A percentile compares a stretch with the other conserved stretches of the same genome.
Evolutionary conservation across 23 red algal species (phyloP).

Genomic region (Gracilariopsis chorda): DNA sequence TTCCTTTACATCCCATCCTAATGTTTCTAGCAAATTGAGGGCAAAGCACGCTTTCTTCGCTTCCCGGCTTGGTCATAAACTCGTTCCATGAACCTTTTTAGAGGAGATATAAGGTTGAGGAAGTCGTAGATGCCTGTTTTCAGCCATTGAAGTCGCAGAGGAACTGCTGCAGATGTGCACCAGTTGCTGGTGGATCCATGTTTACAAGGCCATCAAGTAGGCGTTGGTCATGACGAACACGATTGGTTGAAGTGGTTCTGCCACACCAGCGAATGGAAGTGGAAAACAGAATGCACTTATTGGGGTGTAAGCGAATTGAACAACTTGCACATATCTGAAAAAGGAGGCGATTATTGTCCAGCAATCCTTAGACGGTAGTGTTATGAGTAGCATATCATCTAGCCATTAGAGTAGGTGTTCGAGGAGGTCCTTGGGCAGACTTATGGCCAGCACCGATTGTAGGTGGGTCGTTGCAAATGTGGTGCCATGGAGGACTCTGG

Average conservation of each 20-base stretch:
- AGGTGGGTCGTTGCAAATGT: constrained; percentile 4
- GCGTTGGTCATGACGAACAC: not conserved
- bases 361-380: not conserved
- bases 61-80: not conserved
- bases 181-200: constrained; percentile 18
- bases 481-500: constrained; percentile 7
- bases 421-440: not conserved
- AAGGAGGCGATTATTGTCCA: not conserved
- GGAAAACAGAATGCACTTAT: constrained; percentile 15
- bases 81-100: constrained; percentile 13
- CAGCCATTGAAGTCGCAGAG: not conserved
- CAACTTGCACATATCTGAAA: not conserved
- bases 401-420: not conserved
- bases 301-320: not conserved
- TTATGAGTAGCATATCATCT: not conserved
- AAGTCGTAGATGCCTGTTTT: not conserved
- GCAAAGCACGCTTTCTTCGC: not conserved
- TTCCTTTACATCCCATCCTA: not conserved
- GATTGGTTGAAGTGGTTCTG: not conserved
- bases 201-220: not conserved
- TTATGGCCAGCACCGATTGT: not conserved
- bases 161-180: constrained; percentile 26
- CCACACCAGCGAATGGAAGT: constrained; percentile 4
- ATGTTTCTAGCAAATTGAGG: not conserved
- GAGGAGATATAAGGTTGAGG: not conserved